phyloP scores from a whole-genome alignment of 306 rosid genomes.

The Malus sylvestris region DNA sequence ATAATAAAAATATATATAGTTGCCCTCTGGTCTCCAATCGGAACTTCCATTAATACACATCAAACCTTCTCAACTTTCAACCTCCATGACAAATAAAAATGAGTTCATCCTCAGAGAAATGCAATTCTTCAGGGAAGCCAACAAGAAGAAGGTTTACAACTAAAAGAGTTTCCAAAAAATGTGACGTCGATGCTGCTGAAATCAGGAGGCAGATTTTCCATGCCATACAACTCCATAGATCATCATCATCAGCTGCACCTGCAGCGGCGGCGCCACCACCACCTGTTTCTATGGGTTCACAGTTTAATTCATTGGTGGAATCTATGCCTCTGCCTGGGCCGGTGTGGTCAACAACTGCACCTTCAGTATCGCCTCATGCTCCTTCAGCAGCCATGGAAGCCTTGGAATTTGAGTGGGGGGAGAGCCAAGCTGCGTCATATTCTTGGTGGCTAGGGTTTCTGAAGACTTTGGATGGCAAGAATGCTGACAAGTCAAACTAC shows the following conservation, averaged over 20 bases:
- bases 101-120: neutral
- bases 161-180: slow-evolving; percentile 10
- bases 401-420: slow-evolving; percentile 29
- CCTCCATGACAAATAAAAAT: neutral
- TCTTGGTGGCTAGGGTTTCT: slow-evolving; percentile 53
- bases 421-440: slow-evolving; percentile 33
- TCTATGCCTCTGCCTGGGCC: slow-evolving; percentile 57
- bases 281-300: slow-evolving; percentile 11
- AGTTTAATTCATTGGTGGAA: slow-evolving; percentile 44
- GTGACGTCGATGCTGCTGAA: slow-evolving; percentile 17
- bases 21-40: neutral
- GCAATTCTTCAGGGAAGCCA: neutral
- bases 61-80: slow-evolving; percentile 5
- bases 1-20: no score
- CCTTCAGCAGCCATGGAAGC: slow-evolving; percentile 14
- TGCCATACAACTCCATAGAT: slow-evolving; percentile 29
- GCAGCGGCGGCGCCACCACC: neutral
- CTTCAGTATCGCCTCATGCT: slow-evolving; percentile 27
- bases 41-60: neutral
- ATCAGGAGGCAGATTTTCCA: slow-evolving; percentile 26
- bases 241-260: slow-evolving; percentile 9
- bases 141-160: slow-evolving; percentile 14
- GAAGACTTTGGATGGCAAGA: slow-evolving; percentile 26
- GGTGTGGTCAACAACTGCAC: slow-evolving; percentile 54
- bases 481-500: slow-evolving; percentile 10